A percentile compares a stretch with the other conserved stretches of the same genome.
phyloP scores from a whole-genome alignment of 2,329 filamentous ascomycete genomes.

The Diaporthe sp. region DNA sequence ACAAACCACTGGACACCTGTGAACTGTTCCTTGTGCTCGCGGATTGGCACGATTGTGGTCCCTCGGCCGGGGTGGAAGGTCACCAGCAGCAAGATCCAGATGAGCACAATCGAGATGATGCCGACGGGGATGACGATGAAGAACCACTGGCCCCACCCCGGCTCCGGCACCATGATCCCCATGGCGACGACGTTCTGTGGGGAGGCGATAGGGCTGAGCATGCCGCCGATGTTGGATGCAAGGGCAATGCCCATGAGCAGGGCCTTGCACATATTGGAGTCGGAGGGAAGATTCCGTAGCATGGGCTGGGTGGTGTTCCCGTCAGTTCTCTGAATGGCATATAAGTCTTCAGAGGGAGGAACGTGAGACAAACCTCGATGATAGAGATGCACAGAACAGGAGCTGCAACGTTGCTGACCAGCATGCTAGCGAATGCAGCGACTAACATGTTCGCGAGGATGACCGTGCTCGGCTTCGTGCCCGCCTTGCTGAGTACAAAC shows the following conservation, averaged over 20 bases:
- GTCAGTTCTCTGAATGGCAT: neutral
- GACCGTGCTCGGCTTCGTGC: conserved; percentile 89
- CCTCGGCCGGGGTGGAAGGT: conserved; percentile 89
- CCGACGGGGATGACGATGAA: conserved; percentile 95
- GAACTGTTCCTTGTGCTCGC: conserved; percentile 89
- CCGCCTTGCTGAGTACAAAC: conserved; percentile 95
- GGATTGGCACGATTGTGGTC: conserved; percentile 91
- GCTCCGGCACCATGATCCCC: conserved; percentile 92
- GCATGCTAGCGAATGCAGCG: conserved; percentile 97
- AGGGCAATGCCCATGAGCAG: conserved; percentile 96
- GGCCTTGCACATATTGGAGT: conserved; percentile 94
- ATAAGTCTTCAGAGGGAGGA: conserved; percentile 25
- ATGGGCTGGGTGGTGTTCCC: conserved; percentile 74
- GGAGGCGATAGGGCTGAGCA: conserved; percentile 95
- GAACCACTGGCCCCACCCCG: conserved; percentile 97
- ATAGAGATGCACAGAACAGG: conserved; percentile 98
- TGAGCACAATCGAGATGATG: conserved; percentile 86
- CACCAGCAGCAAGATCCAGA: conserved; percentile 88
- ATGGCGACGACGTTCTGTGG: conserved; percentile 98
- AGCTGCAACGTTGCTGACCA: conserved; percentile 98
- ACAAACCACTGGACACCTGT: conserved; percentile 95
- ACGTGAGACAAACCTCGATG: conserved; percentile 77
- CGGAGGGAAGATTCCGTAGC: conserved; percentile 89
- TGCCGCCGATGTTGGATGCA: conserved; percentile 95
- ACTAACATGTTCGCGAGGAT: conserved; percentile 99